Percentiles rank a stretch among this genome's conserved stretches.
Evolutionary conservation across 768 basidiomycete species (phyloP).

Genomic region (Rhodocollybia butyracea): DNA sequence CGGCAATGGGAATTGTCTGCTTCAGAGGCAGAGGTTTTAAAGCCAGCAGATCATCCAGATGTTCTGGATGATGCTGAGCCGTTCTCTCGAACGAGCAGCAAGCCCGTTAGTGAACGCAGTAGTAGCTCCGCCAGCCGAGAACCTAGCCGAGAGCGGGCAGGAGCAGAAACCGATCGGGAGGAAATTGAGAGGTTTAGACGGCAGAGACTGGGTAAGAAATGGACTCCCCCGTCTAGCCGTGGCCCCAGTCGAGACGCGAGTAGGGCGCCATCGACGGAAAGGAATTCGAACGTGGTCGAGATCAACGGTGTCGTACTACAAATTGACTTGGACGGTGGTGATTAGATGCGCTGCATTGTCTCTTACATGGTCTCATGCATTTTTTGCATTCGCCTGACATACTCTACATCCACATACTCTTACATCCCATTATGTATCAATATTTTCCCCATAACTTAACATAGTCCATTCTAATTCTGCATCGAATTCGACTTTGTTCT

Average conservation of each 20-base stretch:
- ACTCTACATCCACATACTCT: neutral
- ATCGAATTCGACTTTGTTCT: neutral
- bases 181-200: conserved; percentile 4
- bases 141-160: neutral
- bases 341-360: neutral
- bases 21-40: no score
- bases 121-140: neutral
- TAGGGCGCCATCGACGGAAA: conserved; percentile 1
- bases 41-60: no score
- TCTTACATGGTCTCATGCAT: neutral
- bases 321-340: conserved; percentile 2
- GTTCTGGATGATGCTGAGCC: neutral
- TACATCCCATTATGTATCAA: neutral
- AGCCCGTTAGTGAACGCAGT: no score
- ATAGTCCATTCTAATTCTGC: neutral
- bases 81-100: neutral
- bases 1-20: neutral
- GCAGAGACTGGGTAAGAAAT: neutral
- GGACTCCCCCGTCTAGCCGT: conserved; percentile 1
- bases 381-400: neutral
- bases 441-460: conserved; percentile 1
- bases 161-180: neutral
- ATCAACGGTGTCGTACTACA: conserved; percentile 6
- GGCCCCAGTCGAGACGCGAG: conserved; percentile 3
- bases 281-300: conserved; percentile 3